Evolutionary conservation across 78 protist genomes (phyloP).

Genomic region (Pelomyxa schiedti): DNA sequence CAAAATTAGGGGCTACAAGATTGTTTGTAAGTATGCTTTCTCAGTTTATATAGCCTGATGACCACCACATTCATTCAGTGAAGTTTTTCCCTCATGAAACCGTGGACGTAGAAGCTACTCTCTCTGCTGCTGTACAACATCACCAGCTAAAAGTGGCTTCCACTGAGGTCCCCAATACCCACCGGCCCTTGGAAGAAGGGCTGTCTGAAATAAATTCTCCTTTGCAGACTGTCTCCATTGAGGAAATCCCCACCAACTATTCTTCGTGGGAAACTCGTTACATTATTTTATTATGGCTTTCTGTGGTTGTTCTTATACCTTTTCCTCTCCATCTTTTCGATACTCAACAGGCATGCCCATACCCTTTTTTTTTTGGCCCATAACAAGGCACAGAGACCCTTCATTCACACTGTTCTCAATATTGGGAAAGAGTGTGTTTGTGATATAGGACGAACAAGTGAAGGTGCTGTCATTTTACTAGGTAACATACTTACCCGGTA

Average conservation of each 20-base stretch:
- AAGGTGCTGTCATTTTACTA: constrained; percentile 47
- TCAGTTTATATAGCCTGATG: neutral
- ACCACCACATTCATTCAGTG: neutral
- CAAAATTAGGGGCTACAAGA: constrained; percentile 43
- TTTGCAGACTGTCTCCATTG: neutral
- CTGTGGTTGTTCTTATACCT: constrained; percentile 75
- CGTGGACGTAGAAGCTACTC: constrained; percentile 17
- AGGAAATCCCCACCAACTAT: neutral
- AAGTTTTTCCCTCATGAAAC: constrained; percentile 33
- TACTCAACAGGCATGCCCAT: neutral
- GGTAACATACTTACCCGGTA: constrained; percentile 34
- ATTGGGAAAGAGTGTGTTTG: constrained; percentile 1
- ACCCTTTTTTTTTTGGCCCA: neutral
- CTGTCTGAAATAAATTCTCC: neutral
- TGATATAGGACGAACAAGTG: constrained; percentile 36
- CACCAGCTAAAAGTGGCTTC: constrained; percentile 1
- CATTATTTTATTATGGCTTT: constrained; percentile 77
- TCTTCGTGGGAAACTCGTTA: constrained; percentile 77
- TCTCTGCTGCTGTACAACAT: neutral
- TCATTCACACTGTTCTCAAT: constrained; percentile 3
- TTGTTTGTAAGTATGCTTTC: constrained; percentile 11
- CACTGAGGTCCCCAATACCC: neutral
- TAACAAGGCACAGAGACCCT: neutral
- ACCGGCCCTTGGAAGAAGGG: neutral
- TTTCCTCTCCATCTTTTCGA: constrained; percentile 70